Evolutionary conservation across 768 basidiomycete genomes (phyloP), one percentile per base, ranked within the genome.

Genomic region (Tubosaeta sp.): DNA sequence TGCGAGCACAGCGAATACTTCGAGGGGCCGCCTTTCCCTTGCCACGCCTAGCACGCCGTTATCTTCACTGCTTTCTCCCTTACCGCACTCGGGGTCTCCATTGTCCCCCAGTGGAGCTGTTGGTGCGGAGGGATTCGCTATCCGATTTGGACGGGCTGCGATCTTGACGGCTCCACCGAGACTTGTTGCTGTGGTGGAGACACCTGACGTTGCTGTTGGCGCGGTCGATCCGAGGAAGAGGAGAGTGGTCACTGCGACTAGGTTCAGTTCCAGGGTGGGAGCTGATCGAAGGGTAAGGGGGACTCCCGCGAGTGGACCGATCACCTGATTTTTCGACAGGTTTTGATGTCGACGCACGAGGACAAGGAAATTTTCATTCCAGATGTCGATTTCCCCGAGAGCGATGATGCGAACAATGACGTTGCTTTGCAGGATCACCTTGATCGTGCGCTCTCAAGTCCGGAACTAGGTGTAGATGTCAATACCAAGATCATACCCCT

Each of bases 191-290:
- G 72, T 93, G 29, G 85, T 94, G 16, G 88, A 88, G 67, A 92
- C 89, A 10, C 89, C 91, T 0, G 92, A 93, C 64, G 85, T 92
- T 9, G 91, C 84, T n/a, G 82, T 91, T 34, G 92, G 92, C 9
- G 88, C 91, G 22, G 88, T 93, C 9, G 92, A 95, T 67, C 83
- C 89, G 16, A 74, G 78, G 66, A 91, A 93, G 76, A 76, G 87
- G 59, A 74, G 92, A 44, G 88, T 94, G 1, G 86, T 91, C 13
- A 92, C 90, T 49, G 88, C 89, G 7, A 95, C 91, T 16, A 74
- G 92, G 54, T 95, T 94, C 64, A 92, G 91, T 65, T 85, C 88
- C 22, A 75, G 93, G 51, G 72, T 79, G 6, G 93, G 91, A 3
- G 90, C 92, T 25, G 85, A 90, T 72, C 75, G 91, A 45, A 77